phyloP scores from a whole-genome alignment of 2,329 filamentous ascomycete genomes.

The Sporothrix luriei region DNA sequence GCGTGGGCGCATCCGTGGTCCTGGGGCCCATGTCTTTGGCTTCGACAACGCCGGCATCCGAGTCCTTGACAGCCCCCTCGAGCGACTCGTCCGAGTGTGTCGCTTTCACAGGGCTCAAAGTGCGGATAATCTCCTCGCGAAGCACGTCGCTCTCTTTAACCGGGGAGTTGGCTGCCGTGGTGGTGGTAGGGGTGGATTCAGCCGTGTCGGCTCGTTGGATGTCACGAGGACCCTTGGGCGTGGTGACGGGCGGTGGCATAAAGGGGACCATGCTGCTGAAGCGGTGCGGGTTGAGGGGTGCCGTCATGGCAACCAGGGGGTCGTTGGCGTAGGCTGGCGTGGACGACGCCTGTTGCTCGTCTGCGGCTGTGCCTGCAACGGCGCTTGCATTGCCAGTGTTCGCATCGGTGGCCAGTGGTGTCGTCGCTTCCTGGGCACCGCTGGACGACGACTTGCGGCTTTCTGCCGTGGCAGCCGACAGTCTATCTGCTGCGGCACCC shows the following conservation, averaged over 20 bases:
- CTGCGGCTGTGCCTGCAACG: background rate
- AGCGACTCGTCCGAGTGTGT: slow-evolving; percentile 31
- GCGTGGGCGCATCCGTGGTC: background rate
- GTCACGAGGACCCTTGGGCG: slow-evolving; percentile 33
- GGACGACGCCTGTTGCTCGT: background rate
- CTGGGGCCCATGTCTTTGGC: slow-evolving; percentile 34
- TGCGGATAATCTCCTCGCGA: slow-evolving; percentile 73
- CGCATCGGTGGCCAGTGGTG: background rate
- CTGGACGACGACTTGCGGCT: slow-evolving; percentile 2
- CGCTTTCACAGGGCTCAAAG: slow-evolving; percentile 57
- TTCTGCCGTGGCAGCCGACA: background rate
- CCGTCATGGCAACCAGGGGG: slow-evolving; percentile 44
- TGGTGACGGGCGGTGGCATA: slow-evolving; percentile 39
- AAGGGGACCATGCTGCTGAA: slow-evolving; percentile 39
- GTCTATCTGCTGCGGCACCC: background rate
- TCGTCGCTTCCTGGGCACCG: background rate
- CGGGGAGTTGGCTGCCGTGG: slow-evolving; percentile 49
- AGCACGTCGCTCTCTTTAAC: slow-evolving; percentile 71
- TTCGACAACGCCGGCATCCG: no score
- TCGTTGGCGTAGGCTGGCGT: slow-evolving; percentile 31
- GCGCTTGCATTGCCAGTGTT: background rate
- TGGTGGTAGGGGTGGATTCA: slow-evolving; percentile 45
- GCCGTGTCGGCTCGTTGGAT: slow-evolving; percentile 50
- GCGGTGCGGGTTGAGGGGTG: slow-evolving; percentile 51
- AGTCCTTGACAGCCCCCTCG: background rate